phyloP scores from a whole-genome alignment of 1,139 yeast species.

The Lodderomyces parapsilosis region DNA sequence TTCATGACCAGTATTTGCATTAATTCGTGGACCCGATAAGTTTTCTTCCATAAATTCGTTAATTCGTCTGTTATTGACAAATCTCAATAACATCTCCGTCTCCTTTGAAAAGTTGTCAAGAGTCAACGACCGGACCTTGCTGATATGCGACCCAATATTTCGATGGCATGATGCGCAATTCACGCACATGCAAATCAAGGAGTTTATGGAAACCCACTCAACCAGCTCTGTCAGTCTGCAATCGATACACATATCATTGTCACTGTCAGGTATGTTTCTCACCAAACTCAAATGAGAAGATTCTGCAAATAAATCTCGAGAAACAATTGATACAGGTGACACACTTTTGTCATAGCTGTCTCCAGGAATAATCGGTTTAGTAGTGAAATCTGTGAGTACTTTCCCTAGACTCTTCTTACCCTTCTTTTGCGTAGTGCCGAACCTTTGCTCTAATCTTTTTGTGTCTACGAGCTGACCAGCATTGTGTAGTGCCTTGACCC shows the following conservation, averaged over 20 bases:
- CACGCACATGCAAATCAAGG: conserved; percentile 72
- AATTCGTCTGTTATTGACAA: conserved; percentile 39
- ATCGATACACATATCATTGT: conserved; percentile 73
- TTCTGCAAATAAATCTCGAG: conserved; percentile 21
- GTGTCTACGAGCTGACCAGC: conserved; percentile 46
- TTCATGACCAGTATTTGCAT: conserved; percentile 32
- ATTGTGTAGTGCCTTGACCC: conserved; percentile 62
- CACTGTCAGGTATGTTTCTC: conserved; percentile 44
- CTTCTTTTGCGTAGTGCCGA: conserved; percentile 7
- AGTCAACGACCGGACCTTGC: conserved; percentile 50
- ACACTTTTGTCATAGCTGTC: conserved; percentile 20
- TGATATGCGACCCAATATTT: conserved; percentile 50
- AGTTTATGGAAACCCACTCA: conserved; percentile 86
- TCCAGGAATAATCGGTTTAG: conserved; percentile 19
- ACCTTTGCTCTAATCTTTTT: conserved; percentile 19
- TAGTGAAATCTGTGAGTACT: conserved; percentile 16
- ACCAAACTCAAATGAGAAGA: conserved; percentile 44
- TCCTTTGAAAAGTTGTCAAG: conserved; percentile 50
- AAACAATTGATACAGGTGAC: conserved; percentile 37
- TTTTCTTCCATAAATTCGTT: conserved; percentile 40
- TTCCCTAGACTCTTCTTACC: conserved; percentile 14
- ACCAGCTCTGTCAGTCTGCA: conserved; percentile 66
- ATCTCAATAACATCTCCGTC: conserved; percentile 35
- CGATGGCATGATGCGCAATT: conserved; percentile 71
- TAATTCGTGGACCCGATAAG: conserved; percentile 14